phyloP scores from a whole-genome alignment of 129 eudicot species.

The Ambrosia artemisiifolia region DNA sequence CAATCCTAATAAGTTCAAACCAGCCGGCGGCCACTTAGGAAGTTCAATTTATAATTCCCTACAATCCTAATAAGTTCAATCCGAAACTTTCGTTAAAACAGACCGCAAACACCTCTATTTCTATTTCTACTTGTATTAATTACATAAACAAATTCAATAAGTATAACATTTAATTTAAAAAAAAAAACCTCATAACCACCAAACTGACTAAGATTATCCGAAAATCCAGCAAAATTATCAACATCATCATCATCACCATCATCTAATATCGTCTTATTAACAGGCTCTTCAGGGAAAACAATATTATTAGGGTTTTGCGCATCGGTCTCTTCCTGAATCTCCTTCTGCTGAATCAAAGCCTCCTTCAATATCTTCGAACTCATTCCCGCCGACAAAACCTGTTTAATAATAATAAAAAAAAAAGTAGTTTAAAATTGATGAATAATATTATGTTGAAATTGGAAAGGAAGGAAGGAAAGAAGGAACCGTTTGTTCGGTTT shows the following conservation, averaged over 20 bases:
- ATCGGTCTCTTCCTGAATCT: conserved; percentile 61
- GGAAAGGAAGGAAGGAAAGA: no score
- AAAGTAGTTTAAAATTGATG: no score
- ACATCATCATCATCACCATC: conserved; percentile 77
- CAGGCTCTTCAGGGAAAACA: conserved; percentile 32
- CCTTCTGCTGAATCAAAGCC: conserved; percentile 81
- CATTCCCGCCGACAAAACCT: conserved; percentile 60
- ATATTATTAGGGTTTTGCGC: conserved; percentile 42
- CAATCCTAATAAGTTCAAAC: neutral
- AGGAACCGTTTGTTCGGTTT: conserved; percentile 37
- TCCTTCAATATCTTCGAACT: conserved; percentile 86
- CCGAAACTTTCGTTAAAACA: no score
- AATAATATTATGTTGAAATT: neutral
- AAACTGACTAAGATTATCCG: conserved; percentile 64
- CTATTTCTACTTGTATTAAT: no score
- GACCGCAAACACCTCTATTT: no score
- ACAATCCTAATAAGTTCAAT: neutral
- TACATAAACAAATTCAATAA: neutral
- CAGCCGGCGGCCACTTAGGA: no score
- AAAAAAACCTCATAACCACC: conserved; percentile 60
- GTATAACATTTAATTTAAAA: neutral
- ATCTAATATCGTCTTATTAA: conserved; percentile 30
- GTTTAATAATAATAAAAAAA: neutral
- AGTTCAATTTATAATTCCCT: no score
- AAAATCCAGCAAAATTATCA: conserved; percentile 73